These are phyloP conservation scores for Colletotrichum cordylinicola DNA, from an alignment of 2,329 filamentous ascomycete genomes.

Conservation along the genomic window DNA sequence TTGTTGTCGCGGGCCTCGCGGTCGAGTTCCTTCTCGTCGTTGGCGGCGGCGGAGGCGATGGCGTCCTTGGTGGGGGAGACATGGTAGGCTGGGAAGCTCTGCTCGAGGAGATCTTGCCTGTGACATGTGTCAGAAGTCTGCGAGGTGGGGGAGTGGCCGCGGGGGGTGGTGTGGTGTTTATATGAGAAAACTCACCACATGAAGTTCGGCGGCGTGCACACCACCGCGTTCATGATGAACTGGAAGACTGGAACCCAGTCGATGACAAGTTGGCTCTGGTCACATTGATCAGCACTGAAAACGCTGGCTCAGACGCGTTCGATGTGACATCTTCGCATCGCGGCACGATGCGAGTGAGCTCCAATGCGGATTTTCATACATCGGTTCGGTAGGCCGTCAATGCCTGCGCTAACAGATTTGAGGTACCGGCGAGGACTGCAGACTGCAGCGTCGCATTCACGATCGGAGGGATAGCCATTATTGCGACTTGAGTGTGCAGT, in stretches of 20 bases:
- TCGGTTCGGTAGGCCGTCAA: constrained; percentile 67
- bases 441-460: constrained; percentile 69
- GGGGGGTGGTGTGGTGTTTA: too few species aligned
- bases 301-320: background rate
- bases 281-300: background rate
- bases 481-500: background rate
- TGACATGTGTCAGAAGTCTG: constrained; percentile 21
- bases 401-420: constrained; percentile 76
- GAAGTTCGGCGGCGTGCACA: constrained; percentile 84
- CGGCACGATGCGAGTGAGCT: background rate
- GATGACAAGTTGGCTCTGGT: constrained; percentile 64
- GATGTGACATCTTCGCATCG: background rate
- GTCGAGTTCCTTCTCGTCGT: constrained; percentile 47
- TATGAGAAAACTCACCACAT: constrained; percentile 63
- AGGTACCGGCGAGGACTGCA: constrained; percentile 67
- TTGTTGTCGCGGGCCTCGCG: constrained; percentile 38
- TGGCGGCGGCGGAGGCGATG: constrained; percentile 41
- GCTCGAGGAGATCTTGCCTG: constrained; percentile 79
- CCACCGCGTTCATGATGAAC: constrained; percentile 75
- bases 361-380: constrained; percentile 47
- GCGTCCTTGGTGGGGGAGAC: constrained; percentile 44
- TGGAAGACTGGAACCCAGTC: constrained; percentile 74
- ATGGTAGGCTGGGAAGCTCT: constrained; percentile 72
- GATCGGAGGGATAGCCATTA: constrained; percentile 54
- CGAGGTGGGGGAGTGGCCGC: background rate